Evolutionary conservation across 306 rosid genomes (phyloP).

Genomic region (Corylus avellana): DNA sequence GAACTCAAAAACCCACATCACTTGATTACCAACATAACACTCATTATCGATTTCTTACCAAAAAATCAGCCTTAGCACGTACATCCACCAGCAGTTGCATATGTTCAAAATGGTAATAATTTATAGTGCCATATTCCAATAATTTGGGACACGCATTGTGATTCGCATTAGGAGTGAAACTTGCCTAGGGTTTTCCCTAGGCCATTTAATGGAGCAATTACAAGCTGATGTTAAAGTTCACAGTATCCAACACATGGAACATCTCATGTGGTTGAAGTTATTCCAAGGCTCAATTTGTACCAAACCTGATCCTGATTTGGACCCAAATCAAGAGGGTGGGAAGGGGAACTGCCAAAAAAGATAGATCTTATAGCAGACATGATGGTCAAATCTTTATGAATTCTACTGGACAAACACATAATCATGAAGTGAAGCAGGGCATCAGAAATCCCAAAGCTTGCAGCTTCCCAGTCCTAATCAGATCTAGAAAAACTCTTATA

Average conservation of each 20-base stretch:
- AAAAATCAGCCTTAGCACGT: background rate
- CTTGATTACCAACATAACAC: background rate
- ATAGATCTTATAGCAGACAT: background rate
- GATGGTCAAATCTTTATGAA: background rate
- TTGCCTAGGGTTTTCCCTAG: background rate
- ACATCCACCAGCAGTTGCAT: background rate
- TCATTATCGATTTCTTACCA: background rate
- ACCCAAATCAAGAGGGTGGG: background rate
- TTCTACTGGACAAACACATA: background rate
- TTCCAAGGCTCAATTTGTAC: background rate
- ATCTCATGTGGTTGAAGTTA: conserved; percentile 1
- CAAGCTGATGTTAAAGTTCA: background rate
- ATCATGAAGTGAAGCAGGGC: background rate
- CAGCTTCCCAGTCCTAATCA: background rate
- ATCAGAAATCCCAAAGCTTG: background rate
- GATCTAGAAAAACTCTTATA: background rate
- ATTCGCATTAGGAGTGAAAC: background rate
- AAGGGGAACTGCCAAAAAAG: background rate
- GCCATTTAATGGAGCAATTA: background rate
- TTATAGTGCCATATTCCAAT: background rate
- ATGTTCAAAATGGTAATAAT: background rate
- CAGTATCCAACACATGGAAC: background rate
- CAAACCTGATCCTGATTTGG: background rate
- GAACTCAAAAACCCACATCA: background rate
- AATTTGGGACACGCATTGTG: background rate